phyloP scores from a whole-genome alignment of 495 filamentous ascomycete genomes.

The Annulohypoxylon stygium region DNA sequence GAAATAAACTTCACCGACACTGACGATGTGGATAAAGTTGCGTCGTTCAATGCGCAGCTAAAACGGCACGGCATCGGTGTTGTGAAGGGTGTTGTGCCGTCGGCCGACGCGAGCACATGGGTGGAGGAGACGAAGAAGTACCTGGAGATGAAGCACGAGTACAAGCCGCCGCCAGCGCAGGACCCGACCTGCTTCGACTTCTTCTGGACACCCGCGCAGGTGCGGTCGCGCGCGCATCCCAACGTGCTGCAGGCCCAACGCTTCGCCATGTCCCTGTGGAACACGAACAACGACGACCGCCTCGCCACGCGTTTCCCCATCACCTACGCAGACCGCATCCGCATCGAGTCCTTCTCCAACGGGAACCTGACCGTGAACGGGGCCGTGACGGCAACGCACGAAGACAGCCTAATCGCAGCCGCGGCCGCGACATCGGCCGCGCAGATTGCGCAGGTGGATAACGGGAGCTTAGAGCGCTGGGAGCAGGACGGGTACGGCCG shows the following conservation, averaged over 20 bases:
- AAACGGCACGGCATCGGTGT: slow-evolving; percentile 75
- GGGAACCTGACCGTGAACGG: slow-evolving; percentile 55
- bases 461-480: slow-evolving; percentile 90
- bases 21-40: slow-evolving; percentile 61
- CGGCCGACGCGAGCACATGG: slow-evolving; percentile 67
- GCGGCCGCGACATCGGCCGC: slow-evolving; percentile 59
- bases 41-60: slow-evolving; percentile 66
- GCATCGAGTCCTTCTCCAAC: slow-evolving; percentile 71
- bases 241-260: slow-evolving; percentile 79
- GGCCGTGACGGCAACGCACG: slow-evolving; percentile 42
- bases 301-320: slow-evolving; percentile 72
- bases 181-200: slow-evolving; percentile 89
- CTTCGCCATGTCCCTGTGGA: slow-evolving; percentile 88
- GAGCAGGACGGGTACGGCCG: slow-evolving; percentile 84
- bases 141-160: slow-evolving; percentile 66
- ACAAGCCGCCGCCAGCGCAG: slow-evolving; percentile 64
- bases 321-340: slow-evolving; percentile 85
- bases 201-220: slow-evolving; percentile 90
- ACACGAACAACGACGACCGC: slow-evolving; percentile 74
- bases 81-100: slow-evolving; percentile 73
- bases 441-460: slow-evolving; percentile 81
- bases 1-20: slow-evolving; percentile 74
- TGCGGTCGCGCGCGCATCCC: slow-evolving; percentile 81
- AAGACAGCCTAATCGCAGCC: slow-evolving; percentile 60
- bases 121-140: slow-evolving; percentile 73